These are phyloP conservation scores for Xylaria sp. DNA, from an alignment of 2,329 filamentous ascomycete genomes.

Conservation along the genomic window DNA sequence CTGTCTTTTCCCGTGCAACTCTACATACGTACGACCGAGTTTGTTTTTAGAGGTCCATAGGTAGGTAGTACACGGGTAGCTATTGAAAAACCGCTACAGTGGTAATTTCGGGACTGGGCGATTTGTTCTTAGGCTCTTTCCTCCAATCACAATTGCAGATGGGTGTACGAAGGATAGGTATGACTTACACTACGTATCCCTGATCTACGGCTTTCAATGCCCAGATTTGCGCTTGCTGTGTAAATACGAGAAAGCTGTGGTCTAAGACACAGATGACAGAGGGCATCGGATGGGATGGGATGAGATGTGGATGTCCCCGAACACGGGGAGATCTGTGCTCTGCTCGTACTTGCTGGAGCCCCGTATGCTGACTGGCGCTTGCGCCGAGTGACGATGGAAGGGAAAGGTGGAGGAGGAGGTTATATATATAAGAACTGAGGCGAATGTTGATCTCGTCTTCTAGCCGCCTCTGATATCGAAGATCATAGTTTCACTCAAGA, in stretches of 20 bases:
- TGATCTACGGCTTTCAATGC: slow-evolving; percentile 4
- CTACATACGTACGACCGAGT: not conserved
- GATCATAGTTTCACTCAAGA: not conserved
- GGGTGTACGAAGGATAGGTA: not conserved
- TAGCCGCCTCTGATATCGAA: slow-evolving; percentile 15
- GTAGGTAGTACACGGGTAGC: not conserved
- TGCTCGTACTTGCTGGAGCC: not conserved
- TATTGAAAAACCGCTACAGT: slow-evolving; percentile 2
- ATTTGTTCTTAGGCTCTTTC: not conserved
- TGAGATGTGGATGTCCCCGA: not conserved
- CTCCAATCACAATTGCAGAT: slow-evolving; percentile 13
- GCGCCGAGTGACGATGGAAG: not conserved
- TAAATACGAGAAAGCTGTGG: slow-evolving; percentile 29
- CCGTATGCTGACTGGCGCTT: not conserved
- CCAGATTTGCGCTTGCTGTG: slow-evolving; percentile 4
- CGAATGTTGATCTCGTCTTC: slow-evolving; percentile 9
- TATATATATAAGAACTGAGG: slow-evolving; percentile 21
- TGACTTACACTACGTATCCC: slow-evolving; percentile 12
- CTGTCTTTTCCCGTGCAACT: not conserved
- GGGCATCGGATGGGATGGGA: not conserved
- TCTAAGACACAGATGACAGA: slow-evolving; percentile 22
- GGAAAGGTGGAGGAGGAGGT: not conserved
- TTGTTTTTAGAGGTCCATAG: not conserved
- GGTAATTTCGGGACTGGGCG: slow-evolving; percentile 8
- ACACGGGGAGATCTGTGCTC: slow-evolving; percentile 23